Evolutionary conservation across 768 basidiomycete species (phyloP).

Genomic region (Leccinellum rugosiceps): DNA sequence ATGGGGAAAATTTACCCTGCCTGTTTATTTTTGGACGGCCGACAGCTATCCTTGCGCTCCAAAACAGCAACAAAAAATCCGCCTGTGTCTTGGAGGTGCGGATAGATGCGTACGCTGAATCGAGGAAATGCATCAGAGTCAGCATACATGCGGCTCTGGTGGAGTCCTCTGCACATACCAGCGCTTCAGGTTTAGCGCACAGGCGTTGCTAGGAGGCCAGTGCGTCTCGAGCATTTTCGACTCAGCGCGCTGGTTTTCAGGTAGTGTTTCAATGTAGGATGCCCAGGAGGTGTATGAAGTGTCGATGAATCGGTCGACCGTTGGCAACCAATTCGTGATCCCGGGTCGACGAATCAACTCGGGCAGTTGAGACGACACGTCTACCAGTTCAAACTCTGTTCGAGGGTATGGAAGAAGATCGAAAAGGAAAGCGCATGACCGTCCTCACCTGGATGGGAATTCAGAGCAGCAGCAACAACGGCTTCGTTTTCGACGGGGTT

Average conservation of each 20-base stretch:
- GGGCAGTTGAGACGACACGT: constrained; percentile 70
- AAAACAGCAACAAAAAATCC: constrained; percentile 97
- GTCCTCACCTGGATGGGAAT: constrained; percentile 56
- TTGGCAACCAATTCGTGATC: constrained; percentile 73
- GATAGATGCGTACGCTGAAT: constrained; percentile 81
- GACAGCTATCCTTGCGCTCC: constrained; percentile 41
- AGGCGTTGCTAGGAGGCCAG: constrained; percentile 75
- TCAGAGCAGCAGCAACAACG: constrained; percentile 83
- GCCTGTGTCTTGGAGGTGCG: constrained; percentile 94
- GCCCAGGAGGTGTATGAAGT: constrained; percentile 58
- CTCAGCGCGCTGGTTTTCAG: constrained; percentile 46
- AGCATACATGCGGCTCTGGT: neutral
- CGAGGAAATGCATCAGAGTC: neutral
- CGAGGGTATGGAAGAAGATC: neutral
- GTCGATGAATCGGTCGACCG: constrained; percentile 51
- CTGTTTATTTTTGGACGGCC: constrained; percentile 3
- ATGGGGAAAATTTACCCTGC: constrained; percentile 9
- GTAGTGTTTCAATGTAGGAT: constrained; percentile 50
- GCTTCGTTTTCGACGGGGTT: constrained; percentile 98
- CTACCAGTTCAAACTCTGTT: constrained; percentile 73
- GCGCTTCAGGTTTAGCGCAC: constrained; percentile 58
- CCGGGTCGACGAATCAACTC: constrained; percentile 75
- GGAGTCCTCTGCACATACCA: constrained; percentile 50
- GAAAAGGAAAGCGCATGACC: neutral
- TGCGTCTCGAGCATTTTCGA: constrained; percentile 67